phyloP scores from a whole-genome alignment of 805 yeast genomes.

The Schwanniomyces occidentalis region DNA sequence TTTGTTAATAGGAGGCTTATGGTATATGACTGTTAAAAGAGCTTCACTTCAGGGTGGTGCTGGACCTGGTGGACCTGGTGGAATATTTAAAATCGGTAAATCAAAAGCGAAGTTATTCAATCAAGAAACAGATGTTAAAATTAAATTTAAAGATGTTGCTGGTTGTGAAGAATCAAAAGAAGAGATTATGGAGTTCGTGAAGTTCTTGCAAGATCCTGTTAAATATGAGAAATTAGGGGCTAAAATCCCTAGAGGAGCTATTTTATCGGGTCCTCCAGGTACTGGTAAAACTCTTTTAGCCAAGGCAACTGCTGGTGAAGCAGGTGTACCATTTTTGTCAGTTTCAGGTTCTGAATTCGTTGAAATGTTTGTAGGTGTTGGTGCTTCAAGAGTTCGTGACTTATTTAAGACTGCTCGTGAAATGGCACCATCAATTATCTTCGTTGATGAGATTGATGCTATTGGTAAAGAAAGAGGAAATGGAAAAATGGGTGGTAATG shows the following conservation, averaged over 20 bases:
- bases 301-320: slow-evolving; percentile 96
- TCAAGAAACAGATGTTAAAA: slow-evolving; percentile 79
- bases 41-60: slow-evolving; percentile 49
- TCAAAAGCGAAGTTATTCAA: slow-evolving; percentile 79
- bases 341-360: slow-evolving; percentile 94
- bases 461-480: slow-evolving; percentile 84
- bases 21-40: slow-evolving; percentile 60
- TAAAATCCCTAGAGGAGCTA: slow-evolving; percentile 93
- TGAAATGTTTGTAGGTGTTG: slow-evolving; percentile 97
- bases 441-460: slow-evolving; percentile 95
- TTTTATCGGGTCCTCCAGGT: slow-evolving; percentile 94
- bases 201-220: slow-evolving; percentile 79
- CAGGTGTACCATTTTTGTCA: slow-evolving; percentile 88
- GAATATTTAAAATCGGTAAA: slow-evolving; percentile 76
- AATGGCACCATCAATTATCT: slow-evolving; percentile 86
- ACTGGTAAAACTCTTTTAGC: slow-evolving; percentile 94
- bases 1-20: slow-evolving; percentile 75
- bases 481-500: slow-evolving; percentile 78
- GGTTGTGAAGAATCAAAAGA: slow-evolving; percentile 94
- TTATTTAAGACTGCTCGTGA: slow-evolving; percentile 86
- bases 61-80: slow-evolving; percentile 40
- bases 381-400: slow-evolving; percentile 93
- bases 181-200: slow-evolving; percentile 94
- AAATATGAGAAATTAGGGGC: slow-evolving; percentile 90
- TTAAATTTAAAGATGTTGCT: slow-evolving; percentile 86